These are phyloP conservation scores for Pseudonitzschia pungens DNA, from an alignment of 108 stramenopile genomes.

Conservation along the genomic window DNA sequence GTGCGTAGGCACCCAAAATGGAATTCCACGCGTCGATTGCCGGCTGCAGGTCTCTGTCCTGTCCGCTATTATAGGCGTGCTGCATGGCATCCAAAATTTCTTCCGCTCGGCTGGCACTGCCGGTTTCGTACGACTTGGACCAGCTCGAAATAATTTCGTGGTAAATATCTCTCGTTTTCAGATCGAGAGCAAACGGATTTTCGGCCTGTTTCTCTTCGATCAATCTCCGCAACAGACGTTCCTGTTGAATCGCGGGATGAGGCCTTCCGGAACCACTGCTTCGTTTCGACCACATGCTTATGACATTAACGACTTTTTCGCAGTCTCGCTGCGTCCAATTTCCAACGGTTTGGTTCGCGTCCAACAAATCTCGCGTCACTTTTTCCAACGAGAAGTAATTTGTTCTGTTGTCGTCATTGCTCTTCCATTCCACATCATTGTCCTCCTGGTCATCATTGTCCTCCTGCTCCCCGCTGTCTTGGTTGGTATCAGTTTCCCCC, in stretches of 20 bases:
- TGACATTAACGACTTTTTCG: neutral
- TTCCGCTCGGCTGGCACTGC: slow-evolving; percentile 23
- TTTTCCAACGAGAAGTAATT: slow-evolving; percentile 16
- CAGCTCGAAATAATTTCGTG: slow-evolving; percentile 27
- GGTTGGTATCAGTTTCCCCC: neutral
- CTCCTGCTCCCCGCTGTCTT: no score
- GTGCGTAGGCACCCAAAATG: slow-evolving; percentile 19
- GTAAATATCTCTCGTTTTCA: slow-evolving; percentile 26
- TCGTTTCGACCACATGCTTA: slow-evolving; percentile 15
- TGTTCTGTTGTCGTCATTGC: neutral
- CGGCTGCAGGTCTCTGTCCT: slow-evolving; percentile 25
- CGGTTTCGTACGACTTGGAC: slow-evolving; percentile 26
- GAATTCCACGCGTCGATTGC: slow-evolving; percentile 26
- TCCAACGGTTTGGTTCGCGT: slow-evolving; percentile 13
- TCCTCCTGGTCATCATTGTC: neutral
- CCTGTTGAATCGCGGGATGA: slow-evolving; percentile 13
- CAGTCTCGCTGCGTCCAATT: slow-evolving; percentile 17
- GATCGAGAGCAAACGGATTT: slow-evolving; percentile 1
- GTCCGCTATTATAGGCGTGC: slow-evolving; percentile 9
- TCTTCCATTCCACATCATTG: neutral
- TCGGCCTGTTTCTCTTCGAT: slow-evolving; percentile 23
- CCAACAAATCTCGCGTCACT: slow-evolving; percentile 16
- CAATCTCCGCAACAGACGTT: slow-evolving; percentile 20
- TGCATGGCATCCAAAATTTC: slow-evolving; percentile 36
- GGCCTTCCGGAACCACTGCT: neutral